Evolutionary conservation across 2,329 filamentous ascomycete genomes (phyloP).

Genomic region (Chlorencoelia australis): DNA sequence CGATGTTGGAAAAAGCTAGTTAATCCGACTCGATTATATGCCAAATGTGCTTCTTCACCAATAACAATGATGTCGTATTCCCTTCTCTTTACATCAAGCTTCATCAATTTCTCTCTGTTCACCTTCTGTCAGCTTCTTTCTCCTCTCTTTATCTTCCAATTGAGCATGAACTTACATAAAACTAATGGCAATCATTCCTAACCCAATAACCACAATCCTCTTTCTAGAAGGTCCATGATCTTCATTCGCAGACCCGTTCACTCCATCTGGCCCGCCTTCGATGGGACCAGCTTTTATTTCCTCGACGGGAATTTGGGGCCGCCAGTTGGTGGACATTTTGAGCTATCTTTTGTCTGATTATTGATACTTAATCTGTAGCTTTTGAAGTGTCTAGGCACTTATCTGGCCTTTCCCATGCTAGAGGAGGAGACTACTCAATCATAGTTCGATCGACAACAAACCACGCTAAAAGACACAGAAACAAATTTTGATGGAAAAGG

Average conservation of each 20-base stretch:
- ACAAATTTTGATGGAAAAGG: too few relatives aligned
- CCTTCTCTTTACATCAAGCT: slow-evolving; percentile 64
- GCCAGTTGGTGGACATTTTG: slow-evolving; percentile 22
- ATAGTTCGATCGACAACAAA: too few relatives aligned
- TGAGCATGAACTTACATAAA: slow-evolving; percentile 58
- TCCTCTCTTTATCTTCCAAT: background rate
- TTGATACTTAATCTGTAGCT: too few relatives aligned
- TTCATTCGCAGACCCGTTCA: slow-evolving; percentile 16
- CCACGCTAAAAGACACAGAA: too few relatives aligned
- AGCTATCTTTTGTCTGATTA: too few relatives aligned
- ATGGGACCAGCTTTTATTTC: slow-evolving; percentile 18
- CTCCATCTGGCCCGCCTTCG: slow-evolving; percentile 18
- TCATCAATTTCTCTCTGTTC: slow-evolving; percentile 76
- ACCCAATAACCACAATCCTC: slow-evolving; percentile 69
- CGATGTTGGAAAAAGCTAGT: slow-evolving; percentile 85
- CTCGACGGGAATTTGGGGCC: slow-evolving; percentile 16
- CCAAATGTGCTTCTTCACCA: slow-evolving; percentile 77
- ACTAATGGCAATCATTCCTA: slow-evolving; percentile 86
- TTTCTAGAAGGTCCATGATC: slow-evolving; percentile 36
- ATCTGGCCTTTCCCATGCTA: too few relatives aligned
- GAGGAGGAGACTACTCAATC: too few relatives aligned
- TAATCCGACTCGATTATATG: slow-evolving; percentile 84
- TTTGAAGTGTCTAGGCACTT: slow-evolving; percentile 17
- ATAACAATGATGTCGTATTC: slow-evolving; percentile 79
- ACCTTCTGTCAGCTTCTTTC: background rate